Percentiles rank a stretch among this genome's conserved stretches.
Evolutionary conservation across 129 eudicot species (phyloP).

Genomic region (Lonicera japonica): DNA sequence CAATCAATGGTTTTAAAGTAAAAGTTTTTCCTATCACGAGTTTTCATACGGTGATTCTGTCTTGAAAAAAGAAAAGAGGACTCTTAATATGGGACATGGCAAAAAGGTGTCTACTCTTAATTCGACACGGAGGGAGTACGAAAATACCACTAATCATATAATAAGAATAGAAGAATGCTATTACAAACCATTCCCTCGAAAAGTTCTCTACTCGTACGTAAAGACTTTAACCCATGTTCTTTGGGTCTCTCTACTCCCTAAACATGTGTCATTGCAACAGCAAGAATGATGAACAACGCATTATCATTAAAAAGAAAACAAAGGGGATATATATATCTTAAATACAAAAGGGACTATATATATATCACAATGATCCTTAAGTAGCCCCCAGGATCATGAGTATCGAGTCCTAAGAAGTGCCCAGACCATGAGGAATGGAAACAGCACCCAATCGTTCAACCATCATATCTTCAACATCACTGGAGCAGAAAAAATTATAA

Average conservation of each 20-base stretch:
- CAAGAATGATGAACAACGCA: background rate
- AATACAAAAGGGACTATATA: background rate
- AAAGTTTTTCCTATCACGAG: no score
- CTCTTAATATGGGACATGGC: no score
- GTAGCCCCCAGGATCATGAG: slow-evolving; percentile 98
- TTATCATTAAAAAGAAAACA: background rate
- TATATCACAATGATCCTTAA: slow-evolving; percentile 39
- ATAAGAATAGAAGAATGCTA: slow-evolving; percentile 2
- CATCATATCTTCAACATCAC: slow-evolving; percentile 87
- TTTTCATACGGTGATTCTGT: no score
- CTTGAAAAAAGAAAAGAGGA: no score
- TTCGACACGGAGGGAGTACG: no score
- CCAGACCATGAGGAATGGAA: slow-evolving; percentile 98
- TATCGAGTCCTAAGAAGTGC: slow-evolving; percentile 97
- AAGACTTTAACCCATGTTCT: slow-evolving; percentile 74
- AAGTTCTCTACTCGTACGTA: slow-evolving; percentile 86
- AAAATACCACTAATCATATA: no score
- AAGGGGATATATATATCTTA: no score
- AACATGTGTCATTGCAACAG: background rate
- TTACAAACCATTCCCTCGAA: slow-evolving; percentile 82
- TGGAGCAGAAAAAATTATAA: slow-evolving; percentile 21
- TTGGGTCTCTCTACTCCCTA: slow-evolving; percentile 86
- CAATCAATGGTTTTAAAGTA: no score
- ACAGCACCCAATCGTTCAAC: slow-evolving; percentile 85
- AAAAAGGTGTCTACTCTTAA: no score